Evolutionary conservation across 257 asterid species (phyloP), one percentile per base, ranked within the genome.

Genomic region (Nicotiana paniculata): DNA sequence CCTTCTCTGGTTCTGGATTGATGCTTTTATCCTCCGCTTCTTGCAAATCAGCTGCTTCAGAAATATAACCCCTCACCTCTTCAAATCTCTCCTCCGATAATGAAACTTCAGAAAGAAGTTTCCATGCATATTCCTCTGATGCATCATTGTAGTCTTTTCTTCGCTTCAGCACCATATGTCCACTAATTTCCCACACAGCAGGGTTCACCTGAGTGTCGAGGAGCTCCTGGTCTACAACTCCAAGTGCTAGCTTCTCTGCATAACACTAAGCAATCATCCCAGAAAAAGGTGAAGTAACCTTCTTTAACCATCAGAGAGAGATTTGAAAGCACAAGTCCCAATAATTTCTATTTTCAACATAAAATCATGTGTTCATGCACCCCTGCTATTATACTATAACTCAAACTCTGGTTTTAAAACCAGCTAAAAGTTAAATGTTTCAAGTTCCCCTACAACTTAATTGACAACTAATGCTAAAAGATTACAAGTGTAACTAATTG

Each of bases 111-210:
- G 94, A 86, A 6, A 93, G 95, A 48, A 93, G 93, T 28, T 82
- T 90, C 91, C 89, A 89, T 4, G 93, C 91, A 24, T 80, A 85
- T 51, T 91, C 87, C 82, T 92, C 92, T 0, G 97, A 90, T 30
- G 97, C 97, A 68, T 91, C 89, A 1, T 88, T 86, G 35, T 88
- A 92, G 83, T 92, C 94, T 84, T 85, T 87, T 81, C 88, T 89
- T 82, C 90, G 84, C 82, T 93, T 92, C 4, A 91, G 91, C 80
- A 93, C 93, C 85, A 92, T 93, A 70, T 93, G 97, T 15, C 97
- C 97, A 72, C 93, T 88, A 21, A 93, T 91, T 87, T 93, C 95
- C 97, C 97, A 93, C 59, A 90, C 93, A 39, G 93, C 97, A 0
- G 97, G 97, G 74, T 93, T 93, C 85, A 92, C 95, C 85, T 90